A percentile compares a stretch with the other conserved stretches of the same genome.
These are phyloP conservation scores for Rhynchosporium secalis DNA, from an alignment of 2,329 filamentous ascomycete genomes.

Conservation along the genomic window DNA sequence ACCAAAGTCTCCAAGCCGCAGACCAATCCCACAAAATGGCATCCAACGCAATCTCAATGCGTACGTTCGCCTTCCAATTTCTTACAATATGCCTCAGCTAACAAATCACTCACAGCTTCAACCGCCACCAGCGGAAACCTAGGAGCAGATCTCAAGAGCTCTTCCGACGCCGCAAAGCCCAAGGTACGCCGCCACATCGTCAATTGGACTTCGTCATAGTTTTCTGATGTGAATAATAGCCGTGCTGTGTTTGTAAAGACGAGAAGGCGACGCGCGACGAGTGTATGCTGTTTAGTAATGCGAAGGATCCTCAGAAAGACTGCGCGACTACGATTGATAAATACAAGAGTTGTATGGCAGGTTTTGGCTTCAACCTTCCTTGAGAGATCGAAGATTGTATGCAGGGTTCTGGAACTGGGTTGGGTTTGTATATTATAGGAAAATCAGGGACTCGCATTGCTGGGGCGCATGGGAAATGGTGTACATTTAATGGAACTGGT, in stretches of 20 bases:
- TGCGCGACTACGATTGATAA: constrained; percentile 80
- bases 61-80: constrained; percentile 26
- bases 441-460: constrained; percentile 31
- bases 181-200: constrained; percentile 31
- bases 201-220: neutral
- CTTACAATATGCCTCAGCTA: neutral
- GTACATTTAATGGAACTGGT: constrained; percentile 15
- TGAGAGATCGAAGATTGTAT: constrained; percentile 17
- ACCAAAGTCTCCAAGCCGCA: constrained; percentile 26
- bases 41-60: constrained; percentile 33
- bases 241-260: constrained; percentile 96
- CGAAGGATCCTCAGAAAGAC: constrained; percentile 77
- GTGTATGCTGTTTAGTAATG: constrained; percentile 96
- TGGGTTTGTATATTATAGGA: constrained; percentile 15
- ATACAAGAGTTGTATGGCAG: constrained; percentile 90
- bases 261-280: constrained; percentile 93
- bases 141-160: constrained; percentile 33
- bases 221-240: constrained; percentile 51
- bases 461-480: constrained; percentile 30
- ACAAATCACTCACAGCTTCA: constrained; percentile 27
- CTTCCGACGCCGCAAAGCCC: constrained; percentile 28
- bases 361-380: constrained; percentile 76
- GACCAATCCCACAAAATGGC: constrained; percentile 33
- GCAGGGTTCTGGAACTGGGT: neutral
- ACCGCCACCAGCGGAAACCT: constrained; percentile 35